Percentiles rank a stretch among this genome's conserved stretches.
Conservation (phyloP, 2,329 filamentous ascomycete species). For the Chaetomium strumarium region DNA sequence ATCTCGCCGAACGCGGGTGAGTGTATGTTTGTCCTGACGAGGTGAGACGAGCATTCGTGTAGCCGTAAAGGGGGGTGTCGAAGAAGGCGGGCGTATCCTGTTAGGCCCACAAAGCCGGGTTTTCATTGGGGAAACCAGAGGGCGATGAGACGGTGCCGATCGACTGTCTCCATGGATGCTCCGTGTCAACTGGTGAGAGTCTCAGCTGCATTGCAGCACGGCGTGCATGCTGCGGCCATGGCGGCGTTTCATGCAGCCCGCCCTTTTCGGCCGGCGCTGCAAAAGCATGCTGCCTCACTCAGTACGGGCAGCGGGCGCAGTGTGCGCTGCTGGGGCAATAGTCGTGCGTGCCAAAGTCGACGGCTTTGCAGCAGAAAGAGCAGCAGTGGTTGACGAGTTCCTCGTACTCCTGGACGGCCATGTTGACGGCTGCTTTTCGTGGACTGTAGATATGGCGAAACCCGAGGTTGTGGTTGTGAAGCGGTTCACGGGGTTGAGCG, state of each 20-base stretch:
- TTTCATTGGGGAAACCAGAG: not conserved
- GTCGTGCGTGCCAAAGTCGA: constrained; percentile 46
- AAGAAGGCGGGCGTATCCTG: no score
- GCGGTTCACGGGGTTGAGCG: not conserved
- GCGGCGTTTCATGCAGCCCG: constrained; percentile 23
- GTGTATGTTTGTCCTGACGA: no score
- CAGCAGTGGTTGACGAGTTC: constrained; percentile 46
- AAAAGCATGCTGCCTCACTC: constrained; percentile 25
- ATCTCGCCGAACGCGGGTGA: no score
- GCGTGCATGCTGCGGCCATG: constrained; percentile 16
- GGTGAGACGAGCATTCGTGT: no score
- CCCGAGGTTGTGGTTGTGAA: not conserved
- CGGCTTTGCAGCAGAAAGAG: constrained; percentile 46
- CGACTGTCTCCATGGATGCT: constrained; percentile 11
- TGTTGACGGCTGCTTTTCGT: constrained; percentile 24
- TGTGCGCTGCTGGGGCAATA: constrained; percentile 39
- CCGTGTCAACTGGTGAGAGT: constrained; percentile 16
- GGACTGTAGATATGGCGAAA: not conserved
- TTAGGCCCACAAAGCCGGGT: no score
- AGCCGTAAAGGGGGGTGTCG: no score
- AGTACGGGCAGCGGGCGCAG: constrained; percentile 40
- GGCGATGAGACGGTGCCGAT: constrained; percentile 14
- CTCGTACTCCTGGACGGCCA: constrained; percentile 39
- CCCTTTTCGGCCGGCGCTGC: constrained; percentile 16
- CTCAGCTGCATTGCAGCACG: constrained; percentile 18